Conservation (phyloP, 495 filamentous ascomycete genomes). For the Massariosphaeria phaeospora region DNA sequence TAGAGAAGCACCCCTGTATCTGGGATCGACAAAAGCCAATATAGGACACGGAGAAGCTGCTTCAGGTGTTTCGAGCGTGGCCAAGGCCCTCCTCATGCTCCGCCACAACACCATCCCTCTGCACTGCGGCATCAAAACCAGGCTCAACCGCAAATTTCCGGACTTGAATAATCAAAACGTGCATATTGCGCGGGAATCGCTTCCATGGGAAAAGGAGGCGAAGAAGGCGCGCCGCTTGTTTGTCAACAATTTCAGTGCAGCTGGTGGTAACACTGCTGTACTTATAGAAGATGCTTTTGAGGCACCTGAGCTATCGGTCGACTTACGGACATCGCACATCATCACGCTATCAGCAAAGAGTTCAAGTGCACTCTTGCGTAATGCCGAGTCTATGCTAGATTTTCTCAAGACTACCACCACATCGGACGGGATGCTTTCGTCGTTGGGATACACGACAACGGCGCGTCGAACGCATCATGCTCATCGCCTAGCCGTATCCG, state of each 20-base stretch:
- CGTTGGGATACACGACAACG: constrained; percentile 46
- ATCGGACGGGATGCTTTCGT: constrained; percentile 38
- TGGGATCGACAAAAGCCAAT: constrained; percentile 38
- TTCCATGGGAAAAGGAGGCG: neutral
- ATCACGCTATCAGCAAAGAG: constrained; percentile 41
- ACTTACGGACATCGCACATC: constrained; percentile 35
- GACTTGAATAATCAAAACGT: constrained; percentile 8
- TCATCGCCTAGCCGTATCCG: constrained; percentile 15
- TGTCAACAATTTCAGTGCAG: constrained; percentile 37
- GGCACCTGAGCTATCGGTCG: constrained; percentile 10
- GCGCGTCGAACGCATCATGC: constrained; percentile 26
- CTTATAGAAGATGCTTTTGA: constrained; percentile 42
- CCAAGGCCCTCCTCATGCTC: constrained; percentile 41
- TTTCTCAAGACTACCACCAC: constrained; percentile 40
- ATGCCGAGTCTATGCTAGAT: constrained; percentile 37
- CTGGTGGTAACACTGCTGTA: constrained; percentile 36
- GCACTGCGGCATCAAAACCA: constrained; percentile 13
- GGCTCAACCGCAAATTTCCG: constrained; percentile 20
- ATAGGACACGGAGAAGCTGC: constrained; percentile 40
- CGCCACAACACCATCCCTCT: constrained; percentile 20
- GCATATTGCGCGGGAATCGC: constrained; percentile 9
- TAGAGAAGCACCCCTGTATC: constrained; percentile 35
- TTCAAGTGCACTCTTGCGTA: constrained; percentile 38
- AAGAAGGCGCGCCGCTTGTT: constrained; percentile 12
- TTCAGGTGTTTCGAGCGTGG: constrained; percentile 37